Evolutionary conservation across 2,329 filamentous ascomycete genomes (phyloP).

Genomic region (Xylaria sp.): DNA sequence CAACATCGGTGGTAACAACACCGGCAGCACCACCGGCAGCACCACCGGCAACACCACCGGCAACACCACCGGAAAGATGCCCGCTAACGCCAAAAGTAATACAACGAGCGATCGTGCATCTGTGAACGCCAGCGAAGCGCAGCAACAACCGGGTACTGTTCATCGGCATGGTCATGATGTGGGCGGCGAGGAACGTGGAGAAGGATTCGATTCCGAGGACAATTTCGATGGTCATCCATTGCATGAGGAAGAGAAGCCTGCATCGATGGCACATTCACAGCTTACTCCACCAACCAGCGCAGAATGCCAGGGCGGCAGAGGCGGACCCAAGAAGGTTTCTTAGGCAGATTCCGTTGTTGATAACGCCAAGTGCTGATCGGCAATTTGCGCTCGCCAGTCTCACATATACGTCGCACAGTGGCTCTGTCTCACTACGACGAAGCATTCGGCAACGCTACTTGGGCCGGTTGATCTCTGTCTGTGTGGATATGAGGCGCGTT

Average conservation of each 20-base stretch:
- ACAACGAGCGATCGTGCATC: slow-evolving; percentile 25
- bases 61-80: slow-evolving; percentile 58
- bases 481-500: not conserved
- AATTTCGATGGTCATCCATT: slow-evolving; percentile 34
- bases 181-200: slow-evolving; percentile 30
- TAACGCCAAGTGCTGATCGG: not conserved
- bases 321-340: slow-evolving; percentile 5
- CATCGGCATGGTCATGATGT: slow-evolving; percentile 28
- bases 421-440: not conserved
- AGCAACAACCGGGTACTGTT: slow-evolving; percentile 19
- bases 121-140: slow-evolving; percentile 20
- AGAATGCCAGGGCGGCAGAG: slow-evolving; percentile 3
- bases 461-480: not conserved
- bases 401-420: not conserved
- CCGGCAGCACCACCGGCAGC: too few relatives aligned
- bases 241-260: slow-evolving; percentile 7
- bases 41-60: slow-evolving; percentile 27
- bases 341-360: slow-evolving; percentile 4
- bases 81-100: slow-evolving; percentile 49
- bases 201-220: slow-evolving; percentile 37
- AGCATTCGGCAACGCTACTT: not conserved
- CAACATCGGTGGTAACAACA: too few relatives aligned
- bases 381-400: not conserved
- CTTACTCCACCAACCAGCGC: not conserved
- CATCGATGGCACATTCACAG: not conserved